These are phyloP conservation scores for Exobasidium cylindrosporum DNA, from an alignment of 1,284 basidiomycete genomes.

Conservation along the genomic window DNA sequence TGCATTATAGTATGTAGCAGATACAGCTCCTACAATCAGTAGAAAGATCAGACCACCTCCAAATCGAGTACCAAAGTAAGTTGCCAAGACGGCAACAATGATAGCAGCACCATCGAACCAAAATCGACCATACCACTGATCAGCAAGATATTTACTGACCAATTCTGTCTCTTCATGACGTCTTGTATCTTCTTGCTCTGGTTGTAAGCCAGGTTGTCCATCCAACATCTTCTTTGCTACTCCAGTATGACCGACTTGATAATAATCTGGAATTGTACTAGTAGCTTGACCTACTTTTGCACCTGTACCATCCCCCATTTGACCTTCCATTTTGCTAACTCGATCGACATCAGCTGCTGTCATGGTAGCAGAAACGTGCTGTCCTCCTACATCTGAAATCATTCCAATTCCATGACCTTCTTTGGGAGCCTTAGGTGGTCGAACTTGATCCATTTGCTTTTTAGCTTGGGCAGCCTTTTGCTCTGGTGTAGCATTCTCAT, in stretches of 20 bases:
- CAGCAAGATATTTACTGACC: conserved; percentile 33
- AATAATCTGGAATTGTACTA: conserved; percentile 32
- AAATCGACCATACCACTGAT: conserved; percentile 47
- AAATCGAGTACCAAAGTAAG: conserved; percentile 49
- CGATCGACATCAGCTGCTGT: conserved; percentile 41
- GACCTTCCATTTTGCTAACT: conserved; percentile 36
- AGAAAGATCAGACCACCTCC: conserved; percentile 42
- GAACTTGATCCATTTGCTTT: conserved; percentile 30
- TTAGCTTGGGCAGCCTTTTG: conserved; percentile 44
- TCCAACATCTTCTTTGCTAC: conserved; percentile 28
- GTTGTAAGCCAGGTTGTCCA: conserved; percentile 12
- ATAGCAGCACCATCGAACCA: conserved; percentile 41
- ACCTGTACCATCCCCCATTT: conserved; percentile 25
- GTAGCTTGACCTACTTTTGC: conserved; percentile 32
- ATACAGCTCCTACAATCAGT: conserved; percentile 42
- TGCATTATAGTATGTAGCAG: conserved; percentile 71
- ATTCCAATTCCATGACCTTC: conserved; percentile 19
- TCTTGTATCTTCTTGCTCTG: conserved; percentile 25
- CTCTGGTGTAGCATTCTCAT: conserved; percentile 45
- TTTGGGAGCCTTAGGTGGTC: conserved; percentile 26
- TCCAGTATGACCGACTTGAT: conserved; percentile 45
- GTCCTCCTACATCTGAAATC: conserved; percentile 38
- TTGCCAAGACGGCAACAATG: conserved; percentile 43
- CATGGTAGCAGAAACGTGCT: conserved; percentile 39
- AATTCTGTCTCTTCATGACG: conserved; percentile 23